Evolutionary conservation across 2,329 filamentous ascomycete species (phyloP).

Genomic region (Pestalotiopsis sp.): DNA sequence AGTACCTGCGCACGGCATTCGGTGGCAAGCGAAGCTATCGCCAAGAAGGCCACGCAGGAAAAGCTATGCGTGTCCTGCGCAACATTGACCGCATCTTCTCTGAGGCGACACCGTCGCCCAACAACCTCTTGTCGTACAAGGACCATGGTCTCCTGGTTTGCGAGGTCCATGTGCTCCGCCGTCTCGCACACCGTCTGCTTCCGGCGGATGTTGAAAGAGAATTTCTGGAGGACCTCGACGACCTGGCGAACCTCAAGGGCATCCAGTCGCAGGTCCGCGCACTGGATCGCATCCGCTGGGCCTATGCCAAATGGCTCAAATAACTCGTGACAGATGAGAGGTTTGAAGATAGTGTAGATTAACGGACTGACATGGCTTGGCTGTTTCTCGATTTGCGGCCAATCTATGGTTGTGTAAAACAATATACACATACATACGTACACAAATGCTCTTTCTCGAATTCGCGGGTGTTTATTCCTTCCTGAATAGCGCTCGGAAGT

Average conservation of each 20-base stretch:
- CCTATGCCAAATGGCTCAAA: conserved; percentile 77
- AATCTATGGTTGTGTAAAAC: not conserved
- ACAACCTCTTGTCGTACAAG: conserved; percentile 82
- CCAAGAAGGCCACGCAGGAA: conserved; percentile 66
- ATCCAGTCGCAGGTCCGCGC: conserved; percentile 78
- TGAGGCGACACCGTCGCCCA: conserved; percentile 68
- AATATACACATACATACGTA: not conserved
- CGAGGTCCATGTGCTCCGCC: conserved; percentile 82
- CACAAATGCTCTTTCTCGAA: not conserved
- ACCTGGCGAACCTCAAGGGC: conserved; percentile 82
- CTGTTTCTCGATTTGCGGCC: not conserved
- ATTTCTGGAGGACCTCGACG: conserved; percentile 85
- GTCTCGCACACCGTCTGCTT: conserved; percentile 67
- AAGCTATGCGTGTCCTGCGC: conserved; percentile 76
- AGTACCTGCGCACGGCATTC: conserved; percentile 72
- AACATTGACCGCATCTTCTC: conserved; percentile 85
- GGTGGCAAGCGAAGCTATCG: conserved; percentile 71
- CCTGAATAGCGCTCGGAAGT: not conserved
- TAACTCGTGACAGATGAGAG: conserved; percentile 9
- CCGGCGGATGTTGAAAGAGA: conserved; percentile 78
- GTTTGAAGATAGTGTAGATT: not conserved
- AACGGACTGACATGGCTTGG: not conserved
- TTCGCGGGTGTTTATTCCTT: not conserved
- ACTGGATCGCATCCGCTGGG: conserved; percentile 85
- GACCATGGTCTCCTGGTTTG: conserved; percentile 89